phyloP scores from a whole-genome alignment of 495 filamentous ascomycete species.

The Viridothelium virens region DNA sequence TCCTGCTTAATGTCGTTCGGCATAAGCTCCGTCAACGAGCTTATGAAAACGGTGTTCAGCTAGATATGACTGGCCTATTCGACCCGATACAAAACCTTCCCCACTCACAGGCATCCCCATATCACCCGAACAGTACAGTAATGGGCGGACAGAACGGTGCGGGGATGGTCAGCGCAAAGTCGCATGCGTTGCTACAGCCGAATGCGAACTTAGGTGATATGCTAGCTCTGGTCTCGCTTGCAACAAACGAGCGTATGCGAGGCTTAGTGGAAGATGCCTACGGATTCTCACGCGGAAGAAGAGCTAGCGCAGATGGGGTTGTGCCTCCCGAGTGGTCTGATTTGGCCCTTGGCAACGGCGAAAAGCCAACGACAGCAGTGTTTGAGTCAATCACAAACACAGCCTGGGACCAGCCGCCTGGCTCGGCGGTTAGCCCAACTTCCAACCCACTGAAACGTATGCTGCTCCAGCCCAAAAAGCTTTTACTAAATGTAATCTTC shows the following conservation, averaged over 20 bases:
- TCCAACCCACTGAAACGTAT: conserved; percentile 18
- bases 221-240: conserved; percentile 64
- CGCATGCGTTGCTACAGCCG: conserved; percentile 56
- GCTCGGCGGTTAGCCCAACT: conserved; percentile 27
- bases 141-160: conserved; percentile 46
- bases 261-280: conserved; percentile 64
- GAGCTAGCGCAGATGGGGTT: conserved; percentile 61
- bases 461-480: conserved; percentile 3
- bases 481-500: conserved; percentile 15
- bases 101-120: neutral
- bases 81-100: conserved; percentile 22
- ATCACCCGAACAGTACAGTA: conserved; percentile 27
- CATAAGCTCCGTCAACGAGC: conserved; percentile 43
- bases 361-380: conserved; percentile 35
- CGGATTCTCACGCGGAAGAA: conserved; percentile 54
- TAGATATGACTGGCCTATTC: conserved; percentile 57
- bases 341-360: conserved; percentile 38
- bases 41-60: conserved; percentile 50
- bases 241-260: conserved; percentile 61
- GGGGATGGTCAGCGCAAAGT: conserved; percentile 47
- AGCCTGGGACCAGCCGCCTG: conserved; percentile 31
- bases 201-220: conserved; percentile 65
- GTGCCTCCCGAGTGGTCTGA: conserved; percentile 64
- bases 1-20: conserved; percentile 36
- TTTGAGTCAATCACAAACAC: conserved; percentile 32